These are phyloP conservation scores for Quercus parvula DNA, from an alignment of 306 rosid species.

Conservation along the genomic window DNA sequence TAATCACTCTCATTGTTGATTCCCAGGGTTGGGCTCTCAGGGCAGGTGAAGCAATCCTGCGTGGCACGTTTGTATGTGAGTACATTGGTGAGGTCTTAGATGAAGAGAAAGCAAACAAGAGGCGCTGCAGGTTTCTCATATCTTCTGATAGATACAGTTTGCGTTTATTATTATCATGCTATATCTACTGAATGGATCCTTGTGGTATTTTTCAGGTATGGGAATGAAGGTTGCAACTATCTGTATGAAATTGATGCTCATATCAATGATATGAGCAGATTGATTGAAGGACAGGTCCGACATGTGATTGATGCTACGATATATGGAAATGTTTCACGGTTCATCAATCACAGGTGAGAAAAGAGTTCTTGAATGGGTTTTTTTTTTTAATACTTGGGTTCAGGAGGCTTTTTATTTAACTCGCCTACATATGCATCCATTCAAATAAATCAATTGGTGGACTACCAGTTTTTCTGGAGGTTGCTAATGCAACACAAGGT, in stretches of 20 bases:
- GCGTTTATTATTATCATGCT: slow-evolving; percentile 9
- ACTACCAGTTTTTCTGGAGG: not conserved
- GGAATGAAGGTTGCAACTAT: slow-evolving; percentile 49
- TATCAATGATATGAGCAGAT: slow-evolving; percentile 85
- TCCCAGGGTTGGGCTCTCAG: slow-evolving; percentile 91
- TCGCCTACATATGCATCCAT: not conserved
- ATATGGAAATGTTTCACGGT: slow-evolving; percentile 89
- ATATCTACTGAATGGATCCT: slow-evolving; percentile 17
- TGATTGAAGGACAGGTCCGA: slow-evolving; percentile 63
- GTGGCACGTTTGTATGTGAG: slow-evolving; percentile 94
- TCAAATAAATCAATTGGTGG: not conserved
- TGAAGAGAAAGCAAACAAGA: slow-evolving; percentile 59
- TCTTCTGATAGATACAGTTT: slow-evolving; percentile 21
- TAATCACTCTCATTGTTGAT: slow-evolving; percentile 25
- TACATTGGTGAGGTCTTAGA: slow-evolving; percentile 85
- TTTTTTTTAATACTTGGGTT: not conserved
- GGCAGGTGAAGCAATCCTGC: slow-evolving; percentile 83
- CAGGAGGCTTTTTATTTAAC: not conserved
- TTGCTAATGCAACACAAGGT: not conserved
- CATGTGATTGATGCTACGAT: slow-evolving; percentile 69
- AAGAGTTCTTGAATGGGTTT: slow-evolving; percentile 8
- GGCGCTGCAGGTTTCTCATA: slow-evolving; percentile 60
- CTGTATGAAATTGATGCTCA: slow-evolving; percentile 57
- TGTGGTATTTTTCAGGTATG: slow-evolving; percentile 51
- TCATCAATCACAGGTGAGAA: slow-evolving; percentile 87